Evolutionary conservation across 2,329 filamentous ascomycete genomes (phyloP), one percentile per base, ranked within the genome.

Genomic region (Aspergillus awamori): DNA sequence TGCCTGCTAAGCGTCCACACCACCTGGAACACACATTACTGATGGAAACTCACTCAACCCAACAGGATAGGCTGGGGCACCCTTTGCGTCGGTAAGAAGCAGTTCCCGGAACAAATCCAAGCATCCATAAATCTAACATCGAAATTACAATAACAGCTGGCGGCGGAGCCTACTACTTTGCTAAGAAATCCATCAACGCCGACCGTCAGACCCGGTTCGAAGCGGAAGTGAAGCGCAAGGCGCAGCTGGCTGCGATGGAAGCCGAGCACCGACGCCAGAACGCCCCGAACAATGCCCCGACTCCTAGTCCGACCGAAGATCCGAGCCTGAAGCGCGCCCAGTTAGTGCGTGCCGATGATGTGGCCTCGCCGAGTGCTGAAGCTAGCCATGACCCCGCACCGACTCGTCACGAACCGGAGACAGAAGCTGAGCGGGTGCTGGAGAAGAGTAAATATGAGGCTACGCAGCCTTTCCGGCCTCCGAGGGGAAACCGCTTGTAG

Each of bases 381-480:
- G 87, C 88, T 33, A 87, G 84, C 71, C 81, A 81, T 65, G 93
- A 97, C 78, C 92, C 92, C n/a, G 93, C 93, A 11, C 89, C 93
- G 8, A 96, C 92, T 57, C 83, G 88, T 66, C 93, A 96, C 78
- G 90, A 89, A 62, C 90, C 91, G 1, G 83, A 88, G 65, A 90
- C 86, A 45, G 90, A 91, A 73, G 79, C 82, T 47, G 83, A 92
- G 72, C 82, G 84, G 65, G 81, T 90, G 26, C 70, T 81, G 38
- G 91, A 93, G 77, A 96, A 92, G 83, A 90, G 92, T 76, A 97
- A 96, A 80, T 98, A 96, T 77, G 93, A 98, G 80, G 89, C 90
- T 33, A 82, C 81, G 57, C 83, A 86, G 68, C 90, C 93, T 58
- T 98, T 89, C 77, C 82, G 86, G 69, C 90, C 89, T 78, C 86